Evolutionary conservation across 2,329 filamentous ascomycete species (phyloP).

Genomic region (Alternaria sp.): DNA sequence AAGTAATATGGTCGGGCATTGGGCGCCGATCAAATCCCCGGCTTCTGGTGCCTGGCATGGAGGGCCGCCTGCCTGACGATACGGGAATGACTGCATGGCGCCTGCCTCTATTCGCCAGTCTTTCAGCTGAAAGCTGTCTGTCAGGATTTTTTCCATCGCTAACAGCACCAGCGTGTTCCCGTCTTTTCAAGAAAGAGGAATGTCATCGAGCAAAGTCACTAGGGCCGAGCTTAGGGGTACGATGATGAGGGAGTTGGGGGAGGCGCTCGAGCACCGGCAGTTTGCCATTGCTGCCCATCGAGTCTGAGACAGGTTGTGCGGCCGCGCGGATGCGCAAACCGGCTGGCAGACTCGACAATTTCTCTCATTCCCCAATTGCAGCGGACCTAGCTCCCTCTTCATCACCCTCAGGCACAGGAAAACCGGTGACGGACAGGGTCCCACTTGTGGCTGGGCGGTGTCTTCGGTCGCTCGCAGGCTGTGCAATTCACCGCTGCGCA

Average conservation of each 20-base stretch:
- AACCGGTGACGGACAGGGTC: conserved; percentile 36
- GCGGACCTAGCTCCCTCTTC: conserved; percentile 9
- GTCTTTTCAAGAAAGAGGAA: background rate
- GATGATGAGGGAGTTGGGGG: background rate
- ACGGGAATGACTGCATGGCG: conserved; percentile 34
- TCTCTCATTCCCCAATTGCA: conserved; percentile 21
- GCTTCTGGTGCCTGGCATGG: conserved; percentile 31
- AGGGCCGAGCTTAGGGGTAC: background rate
- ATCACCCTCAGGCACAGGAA: conserved; percentile 32
- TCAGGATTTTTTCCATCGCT: background rate
- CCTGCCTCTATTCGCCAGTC: conserved; percentile 20
- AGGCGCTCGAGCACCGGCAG: conserved; percentile 25
- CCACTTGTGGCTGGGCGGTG: conserved; percentile 30
- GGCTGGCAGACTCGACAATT: conserved; percentile 13
- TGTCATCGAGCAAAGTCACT: background rate
- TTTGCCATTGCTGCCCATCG: conserved; percentile 37
- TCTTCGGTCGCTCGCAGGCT: conserved; percentile 34
- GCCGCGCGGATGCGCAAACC: conserved; percentile 19
- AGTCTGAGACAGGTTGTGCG: conserved; percentile 28
- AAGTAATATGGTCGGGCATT: conserved; percentile 36
- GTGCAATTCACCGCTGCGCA: conserved; percentile 44
- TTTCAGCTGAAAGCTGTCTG: conserved; percentile 13
- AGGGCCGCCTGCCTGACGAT: conserved; percentile 17
- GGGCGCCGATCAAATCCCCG: conserved; percentile 33
- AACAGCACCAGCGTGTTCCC: conserved; percentile 6